These are phyloP conservation scores for Terana coerulea DNA, from an alignment of 768 basidiomycete genomes.

Conservation along the genomic window DNA sequence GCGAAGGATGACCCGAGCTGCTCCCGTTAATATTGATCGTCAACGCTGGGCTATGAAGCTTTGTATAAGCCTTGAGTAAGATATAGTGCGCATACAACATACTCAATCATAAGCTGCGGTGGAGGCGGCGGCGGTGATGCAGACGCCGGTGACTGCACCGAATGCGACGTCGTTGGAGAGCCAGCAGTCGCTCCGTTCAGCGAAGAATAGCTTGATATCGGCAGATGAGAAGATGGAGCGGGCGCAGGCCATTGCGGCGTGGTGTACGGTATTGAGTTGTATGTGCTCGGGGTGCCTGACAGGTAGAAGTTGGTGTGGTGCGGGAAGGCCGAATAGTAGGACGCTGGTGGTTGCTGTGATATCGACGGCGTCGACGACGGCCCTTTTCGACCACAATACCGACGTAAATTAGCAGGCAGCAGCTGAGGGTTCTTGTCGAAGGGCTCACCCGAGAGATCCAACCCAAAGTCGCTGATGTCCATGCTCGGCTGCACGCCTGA, in stretches of 20 bases:
- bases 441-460: constrained; percentile 42
- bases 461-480: constrained; percentile 41
- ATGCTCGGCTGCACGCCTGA: constrained; percentile 28
- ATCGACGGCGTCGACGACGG: constrained; percentile 39
- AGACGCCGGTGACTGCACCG: constrained; percentile 28
- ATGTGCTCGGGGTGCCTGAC: constrained; percentile 39
- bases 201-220: constrained; percentile 73
- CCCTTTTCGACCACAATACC: constrained; percentile 16
- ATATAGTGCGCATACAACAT: constrained; percentile 25
- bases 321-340: constrained; percentile 33
- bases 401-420: constrained; percentile 8
- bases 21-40: constrained; percentile 49
- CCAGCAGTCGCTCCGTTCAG: constrained; percentile 70
- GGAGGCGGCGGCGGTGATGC: constrained; percentile 29
- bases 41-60: constrained; percentile 49
- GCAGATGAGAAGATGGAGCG: constrained; percentile 38
- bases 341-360: constrained; percentile 35
- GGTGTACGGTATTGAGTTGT: constrained; percentile 54
- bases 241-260: constrained; percentile 38
- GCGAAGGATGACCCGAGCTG: constrained; percentile 36
- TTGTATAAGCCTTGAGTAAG: not conserved
- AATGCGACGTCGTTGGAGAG: constrained; percentile 31
- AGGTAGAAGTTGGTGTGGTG: constrained; percentile 35
- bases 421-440: constrained; percentile 1
- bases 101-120: constrained; percentile 67